These are phyloP conservation scores for Chrysanthemum lavandulifolium DNA, from an alignment of 129 eudicot species.

Conservation along the genomic window DNA sequence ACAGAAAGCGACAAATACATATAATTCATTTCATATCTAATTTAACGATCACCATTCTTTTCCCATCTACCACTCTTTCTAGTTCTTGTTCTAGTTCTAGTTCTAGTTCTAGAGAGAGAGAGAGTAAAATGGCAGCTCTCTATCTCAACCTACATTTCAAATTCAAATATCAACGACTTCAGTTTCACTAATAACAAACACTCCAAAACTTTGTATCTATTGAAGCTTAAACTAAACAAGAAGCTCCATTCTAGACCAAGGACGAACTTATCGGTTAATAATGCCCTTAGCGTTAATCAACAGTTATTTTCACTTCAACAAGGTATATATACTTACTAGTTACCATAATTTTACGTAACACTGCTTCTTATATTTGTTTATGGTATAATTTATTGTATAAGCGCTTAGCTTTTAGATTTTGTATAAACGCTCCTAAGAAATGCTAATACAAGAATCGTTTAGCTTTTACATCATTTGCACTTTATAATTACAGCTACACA, in stretches of 20 bases:
- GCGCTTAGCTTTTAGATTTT: too few species aligned
- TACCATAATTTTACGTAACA: too few species aligned
- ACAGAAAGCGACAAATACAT: slow-evolving; percentile 22
- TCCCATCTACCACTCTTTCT: slow-evolving; percentile 13
- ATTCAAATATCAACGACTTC: slow-evolving; percentile 33
- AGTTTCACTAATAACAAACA: slow-evolving; percentile 10
- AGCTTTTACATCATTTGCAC: too few species aligned
- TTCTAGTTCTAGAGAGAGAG: slow-evolving; percentile 16
- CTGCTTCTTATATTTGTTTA: too few species aligned
- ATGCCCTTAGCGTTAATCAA: slow-evolving; percentile 37
- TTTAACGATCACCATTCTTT: slow-evolving; percentile 3
- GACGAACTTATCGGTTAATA: slow-evolving; percentile 27
- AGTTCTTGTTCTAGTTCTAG: neutral
- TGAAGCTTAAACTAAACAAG: slow-evolving; percentile 21
- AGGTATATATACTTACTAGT: slow-evolving; percentile 23
- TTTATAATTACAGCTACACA: too few species aligned
- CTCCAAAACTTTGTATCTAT: slow-evolving; percentile 24
- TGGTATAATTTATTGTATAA: too few species aligned
- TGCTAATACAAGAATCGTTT: too few species aligned
- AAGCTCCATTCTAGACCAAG: slow-evolving; percentile 20
- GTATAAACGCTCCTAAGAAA: too few species aligned
- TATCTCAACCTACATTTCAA: slow-evolving; percentile 32
- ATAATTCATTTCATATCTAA: slow-evolving; percentile 10
- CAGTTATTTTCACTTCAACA: slow-evolving; percentile 28
- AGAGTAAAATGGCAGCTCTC: slow-evolving; percentile 46